These are phyloP conservation scores for Penicillium sp. DNA, from an alignment of 2,329 filamentous ascomycete species.

Conservation along the genomic window DNA sequence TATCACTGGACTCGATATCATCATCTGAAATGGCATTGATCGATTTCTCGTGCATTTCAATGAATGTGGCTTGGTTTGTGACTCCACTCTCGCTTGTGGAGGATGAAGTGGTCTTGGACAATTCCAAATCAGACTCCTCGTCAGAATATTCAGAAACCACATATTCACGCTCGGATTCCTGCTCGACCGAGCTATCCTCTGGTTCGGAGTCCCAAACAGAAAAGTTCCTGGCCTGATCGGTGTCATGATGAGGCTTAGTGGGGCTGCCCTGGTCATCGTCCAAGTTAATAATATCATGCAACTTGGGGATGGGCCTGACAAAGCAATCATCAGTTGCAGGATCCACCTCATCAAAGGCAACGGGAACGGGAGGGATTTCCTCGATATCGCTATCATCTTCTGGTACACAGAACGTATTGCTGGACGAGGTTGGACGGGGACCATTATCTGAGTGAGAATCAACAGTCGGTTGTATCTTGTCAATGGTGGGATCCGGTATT, in stretches of 20 bases:
- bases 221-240: background rate
- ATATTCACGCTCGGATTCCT: constrained; percentile 1
- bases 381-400: constrained; percentile 43
- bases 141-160: background rate
- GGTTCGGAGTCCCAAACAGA: background rate
- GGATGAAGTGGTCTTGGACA: background rate
- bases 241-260: background rate
- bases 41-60: background rate
- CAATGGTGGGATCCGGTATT: background rate
- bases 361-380: background rate
- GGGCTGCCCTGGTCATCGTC: background rate
- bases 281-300: background rate
- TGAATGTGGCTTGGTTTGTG: background rate
- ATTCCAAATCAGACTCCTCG: constrained; percentile 3
- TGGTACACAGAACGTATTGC: constrained; percentile 47
- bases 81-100: background rate
- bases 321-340: background rate
- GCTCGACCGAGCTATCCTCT: background rate
- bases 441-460: background rate
- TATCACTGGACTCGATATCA: background rate
- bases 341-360: background rate
- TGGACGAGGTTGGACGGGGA: constrained; percentile 16
- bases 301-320: background rate
- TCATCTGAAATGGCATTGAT: background rate
- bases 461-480: no score